Evolutionary conservation across 768 basidiomycete genomes (phyloP).

Genomic region (Chalciporus piperatus): DNA sequence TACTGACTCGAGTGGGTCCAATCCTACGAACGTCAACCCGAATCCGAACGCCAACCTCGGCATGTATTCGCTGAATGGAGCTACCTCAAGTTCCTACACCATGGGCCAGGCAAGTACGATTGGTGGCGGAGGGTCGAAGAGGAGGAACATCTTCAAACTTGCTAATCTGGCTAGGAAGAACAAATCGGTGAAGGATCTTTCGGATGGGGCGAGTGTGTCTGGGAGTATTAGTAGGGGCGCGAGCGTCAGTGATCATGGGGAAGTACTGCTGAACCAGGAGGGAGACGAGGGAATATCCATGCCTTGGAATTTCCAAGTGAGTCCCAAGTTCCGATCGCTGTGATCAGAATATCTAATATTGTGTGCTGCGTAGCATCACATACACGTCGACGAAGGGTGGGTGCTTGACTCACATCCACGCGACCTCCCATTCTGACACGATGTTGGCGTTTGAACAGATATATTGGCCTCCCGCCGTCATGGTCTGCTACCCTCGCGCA

Average conservation of each 20-base stretch:
- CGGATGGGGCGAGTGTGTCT: constrained; percentile 17
- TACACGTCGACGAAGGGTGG: constrained; percentile 76
- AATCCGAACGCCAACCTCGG: constrained; percentile 1
- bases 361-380: constrained; percentile 53
- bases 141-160: constrained; percentile 35
- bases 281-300: constrained; percentile 63
- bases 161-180: constrained; percentile 34
- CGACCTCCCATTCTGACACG: background rate
- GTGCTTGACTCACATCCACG: constrained; percentile 21
- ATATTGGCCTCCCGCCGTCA: constrained; percentile 67
- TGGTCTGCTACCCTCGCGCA: constrained; percentile 62
- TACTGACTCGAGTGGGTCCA: constrained; percentile 27
- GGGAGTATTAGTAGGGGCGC: constrained; percentile 6
- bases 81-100: constrained; percentile 16
- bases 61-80: constrained; percentile 15
- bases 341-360: background rate
- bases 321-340: constrained; percentile 1
- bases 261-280: background rate
- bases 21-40: constrained; percentile 2
- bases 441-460: constrained; percentile 34
- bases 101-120: constrained; percentile 1
- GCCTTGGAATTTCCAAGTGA: constrained; percentile 77
- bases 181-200: constrained; percentile 30
- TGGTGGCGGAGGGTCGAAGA: constrained; percentile 22
- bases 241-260: constrained; percentile 15